A percentile compares a stretch with the other conserved stretches of the same genome.
phyloP scores from a whole-genome alignment of 2,329 filamentous ascomycete species.

The Calonectria pauciramosa region DNA sequence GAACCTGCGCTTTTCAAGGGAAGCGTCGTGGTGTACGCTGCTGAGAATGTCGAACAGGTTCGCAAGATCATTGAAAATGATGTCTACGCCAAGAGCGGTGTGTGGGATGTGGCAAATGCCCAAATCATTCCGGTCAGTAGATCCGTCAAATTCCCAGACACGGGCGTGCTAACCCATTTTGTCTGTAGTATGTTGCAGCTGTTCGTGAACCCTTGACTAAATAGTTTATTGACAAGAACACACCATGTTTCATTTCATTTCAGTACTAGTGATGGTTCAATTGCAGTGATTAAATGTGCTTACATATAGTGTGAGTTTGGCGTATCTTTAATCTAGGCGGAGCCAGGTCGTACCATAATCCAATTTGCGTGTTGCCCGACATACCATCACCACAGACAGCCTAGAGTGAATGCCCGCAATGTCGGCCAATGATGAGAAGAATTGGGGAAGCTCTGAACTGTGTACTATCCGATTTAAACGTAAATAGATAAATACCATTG shows the following conservation, averaged over 20 bases:
- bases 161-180: background rate
- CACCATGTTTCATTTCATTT: background rate
- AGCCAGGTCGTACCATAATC: background rate
- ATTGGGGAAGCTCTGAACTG: too few species aligned
- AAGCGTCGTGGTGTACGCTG: slow-evolving; percentile 28
- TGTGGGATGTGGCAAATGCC: slow-evolving; percentile 42
- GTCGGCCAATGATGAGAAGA: too few species aligned
- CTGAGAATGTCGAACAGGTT: slow-evolving; percentile 26
- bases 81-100: slow-evolving; percentile 36
- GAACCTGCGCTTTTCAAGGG: slow-evolving; percentile 27
- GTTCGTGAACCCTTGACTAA: slow-evolving; percentile 14
- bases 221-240: background rate
- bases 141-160: background rate
- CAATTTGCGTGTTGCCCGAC: too few species aligned
- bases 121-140: slow-evolving; percentile 39
- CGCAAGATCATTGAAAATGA: slow-evolving; percentile 37
- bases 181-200: slow-evolving; percentile 16
- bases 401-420: too few species aligned
- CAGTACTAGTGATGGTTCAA: too few species aligned
- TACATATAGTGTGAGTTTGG: too few species aligned
- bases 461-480: too few species aligned
- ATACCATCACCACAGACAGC: too few species aligned
- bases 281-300: too few species aligned
- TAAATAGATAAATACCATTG: too few species aligned
- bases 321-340: too few species aligned